A percentile compares a stretch with the other conserved stretches of the same genome.
phyloP scores from a whole-genome alignment of 73 alveolate genomes.

The Uronychia binucleata region DNA sequence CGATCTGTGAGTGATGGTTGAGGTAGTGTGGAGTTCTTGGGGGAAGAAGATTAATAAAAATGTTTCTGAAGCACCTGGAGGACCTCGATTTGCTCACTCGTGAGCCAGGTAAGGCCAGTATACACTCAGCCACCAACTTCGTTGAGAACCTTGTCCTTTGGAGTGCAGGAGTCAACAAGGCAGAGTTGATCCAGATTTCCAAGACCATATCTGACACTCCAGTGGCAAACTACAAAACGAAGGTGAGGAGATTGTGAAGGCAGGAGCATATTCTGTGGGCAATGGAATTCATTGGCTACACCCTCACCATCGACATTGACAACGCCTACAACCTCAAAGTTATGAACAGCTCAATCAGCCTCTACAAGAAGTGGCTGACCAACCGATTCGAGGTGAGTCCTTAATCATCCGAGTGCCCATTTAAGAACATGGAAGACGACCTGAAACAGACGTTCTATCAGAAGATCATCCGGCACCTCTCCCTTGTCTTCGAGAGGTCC shows the following conservation, averaged over 20 bases:
- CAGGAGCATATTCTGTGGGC: slow-evolving; percentile 4
- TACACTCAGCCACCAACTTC: neutral
- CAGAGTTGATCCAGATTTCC: neutral
- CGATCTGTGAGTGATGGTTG: too few species aligned
- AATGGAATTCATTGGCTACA: neutral
- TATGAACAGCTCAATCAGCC: neutral
- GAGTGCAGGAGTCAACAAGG: neutral
- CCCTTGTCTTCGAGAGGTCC: neutral
- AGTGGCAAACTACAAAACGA: neutral
- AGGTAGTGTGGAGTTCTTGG: too few species aligned
- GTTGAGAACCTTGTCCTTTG: neutral
- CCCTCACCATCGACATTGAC: neutral
- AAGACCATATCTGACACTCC: neutral
- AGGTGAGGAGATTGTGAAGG: neutral
- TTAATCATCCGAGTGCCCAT: neutral
- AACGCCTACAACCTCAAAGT: neutral
- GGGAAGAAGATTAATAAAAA: too few species aligned
- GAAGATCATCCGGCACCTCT: neutral
- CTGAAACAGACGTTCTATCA: neutral
- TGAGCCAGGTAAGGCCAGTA: too few species aligned
- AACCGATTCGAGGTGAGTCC: neutral
- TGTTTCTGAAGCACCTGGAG: too few species aligned
- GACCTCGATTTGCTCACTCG: too few species aligned
- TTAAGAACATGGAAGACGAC: neutral
- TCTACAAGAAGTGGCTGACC: neutral